phyloP scores from a whole-genome alignment of 2,329 filamentous ascomycete genomes.

The Fusarium sp. region DNA sequence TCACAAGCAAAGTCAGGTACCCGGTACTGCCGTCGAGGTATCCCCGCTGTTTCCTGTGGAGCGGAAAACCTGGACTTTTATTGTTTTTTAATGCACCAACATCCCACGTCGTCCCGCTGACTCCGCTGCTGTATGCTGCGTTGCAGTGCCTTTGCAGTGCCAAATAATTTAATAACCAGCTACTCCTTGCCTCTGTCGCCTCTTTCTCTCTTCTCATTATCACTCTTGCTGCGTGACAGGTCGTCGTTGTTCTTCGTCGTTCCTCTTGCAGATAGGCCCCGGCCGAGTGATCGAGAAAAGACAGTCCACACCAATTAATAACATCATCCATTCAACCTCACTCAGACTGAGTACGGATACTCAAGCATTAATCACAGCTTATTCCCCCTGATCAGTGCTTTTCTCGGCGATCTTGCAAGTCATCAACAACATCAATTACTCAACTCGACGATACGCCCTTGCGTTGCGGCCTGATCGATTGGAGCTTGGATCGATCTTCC shows the following conservation, averaged over 20 bases:
- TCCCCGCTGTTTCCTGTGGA: slow-evolving; percentile 43
- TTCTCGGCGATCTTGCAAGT: slow-evolving; percentile 2
- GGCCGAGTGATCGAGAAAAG: slow-evolving; percentile 38
- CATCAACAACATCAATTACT: slow-evolving; percentile 15
- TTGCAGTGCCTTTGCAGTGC: slow-evolving; percentile 27
- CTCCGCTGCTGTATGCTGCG: slow-evolving; percentile 13
- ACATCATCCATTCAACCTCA: not conserved
- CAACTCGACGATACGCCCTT: slow-evolving; percentile 33
- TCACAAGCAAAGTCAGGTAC: slow-evolving; percentile 16
- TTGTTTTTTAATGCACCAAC: slow-evolving; percentile 46
- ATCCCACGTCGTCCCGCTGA: slow-evolving; percentile 32
- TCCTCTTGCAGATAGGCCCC: slow-evolving; percentile 27
- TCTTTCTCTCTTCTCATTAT: slow-evolving; percentile 20
- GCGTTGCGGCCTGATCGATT: slow-evolving; percentile 41
- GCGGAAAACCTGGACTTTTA: slow-evolving; percentile 38
- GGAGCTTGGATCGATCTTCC: slow-evolving; percentile 26
- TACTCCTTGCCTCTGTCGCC: slow-evolving; percentile 13
- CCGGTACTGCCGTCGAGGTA: slow-evolving; percentile 6
- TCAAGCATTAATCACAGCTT: slow-evolving; percentile 11
- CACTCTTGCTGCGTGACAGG: slow-evolving; percentile 20
- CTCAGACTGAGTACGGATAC: not conserved
- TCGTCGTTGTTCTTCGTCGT: slow-evolving; percentile 20
- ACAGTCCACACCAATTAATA: slow-evolving; percentile 21
- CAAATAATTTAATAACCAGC: slow-evolving; percentile 31
- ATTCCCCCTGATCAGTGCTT: slow-evolving; percentile 9